phyloP scores from a whole-genome alignment of 371 early-diverging fungal species.

The Mucor irregularis region DNA sequence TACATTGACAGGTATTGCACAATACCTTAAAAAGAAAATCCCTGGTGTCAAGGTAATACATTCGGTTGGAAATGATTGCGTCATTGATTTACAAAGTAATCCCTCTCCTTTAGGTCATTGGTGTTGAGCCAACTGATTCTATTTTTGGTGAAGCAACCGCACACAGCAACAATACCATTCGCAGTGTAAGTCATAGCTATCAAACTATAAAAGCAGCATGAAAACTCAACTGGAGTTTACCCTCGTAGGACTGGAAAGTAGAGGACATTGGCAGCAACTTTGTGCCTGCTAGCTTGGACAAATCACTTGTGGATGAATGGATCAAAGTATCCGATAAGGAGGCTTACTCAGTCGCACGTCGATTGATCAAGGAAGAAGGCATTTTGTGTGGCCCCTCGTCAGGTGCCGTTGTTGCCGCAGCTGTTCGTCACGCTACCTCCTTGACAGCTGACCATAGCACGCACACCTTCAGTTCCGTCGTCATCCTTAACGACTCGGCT shows the following conservation, averaged over 20 bases:
- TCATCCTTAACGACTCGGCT: constrained; percentile 71
- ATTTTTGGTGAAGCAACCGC: constrained; percentile 46
- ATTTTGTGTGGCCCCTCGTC: constrained; percentile 73
- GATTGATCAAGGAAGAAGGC: constrained; percentile 68
- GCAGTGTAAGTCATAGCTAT: background rate
- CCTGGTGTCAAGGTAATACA: constrained; percentile 55
- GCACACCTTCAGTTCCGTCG: constrained; percentile 41
- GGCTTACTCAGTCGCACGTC: constrained; percentile 73
- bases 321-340: constrained; percentile 70
- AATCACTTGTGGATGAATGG: constrained; percentile 68
- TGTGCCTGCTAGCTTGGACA: constrained; percentile 61
- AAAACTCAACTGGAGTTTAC: background rate
- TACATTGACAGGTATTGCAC: constrained; percentile 64
- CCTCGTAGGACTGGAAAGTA: constrained; percentile 71
- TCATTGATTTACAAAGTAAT: background rate
- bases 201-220: background rate
- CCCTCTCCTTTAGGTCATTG: constrained; percentile 48
- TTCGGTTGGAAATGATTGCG: background rate
- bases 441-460: constrained; percentile 28
- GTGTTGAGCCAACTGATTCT: constrained; percentile 74
- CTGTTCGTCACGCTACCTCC: constrained; percentile 47
- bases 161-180: background rate
- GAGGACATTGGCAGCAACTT: constrained; percentile 79
- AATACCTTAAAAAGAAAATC: constrained; percentile 52
- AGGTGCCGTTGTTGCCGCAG: constrained; percentile 74